Percentiles rank a stretch among this genome's conserved stretches.
phyloP scores from a whole-genome alignment of 495 filamentous ascomycete species.

The Acidomyces sp. region DNA sequence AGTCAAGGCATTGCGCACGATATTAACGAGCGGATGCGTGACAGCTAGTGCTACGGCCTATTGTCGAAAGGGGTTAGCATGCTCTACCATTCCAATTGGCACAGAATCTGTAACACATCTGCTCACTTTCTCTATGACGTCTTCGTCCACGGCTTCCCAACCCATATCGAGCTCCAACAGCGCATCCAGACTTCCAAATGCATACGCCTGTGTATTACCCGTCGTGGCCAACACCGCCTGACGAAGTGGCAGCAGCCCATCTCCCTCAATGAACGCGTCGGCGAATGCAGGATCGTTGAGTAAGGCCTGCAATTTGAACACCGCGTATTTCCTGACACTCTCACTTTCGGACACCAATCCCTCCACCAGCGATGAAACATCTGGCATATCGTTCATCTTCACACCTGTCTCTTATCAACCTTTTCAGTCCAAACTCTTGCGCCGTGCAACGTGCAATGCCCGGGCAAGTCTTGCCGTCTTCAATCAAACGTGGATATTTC shows the following conservation, averaged over 20 bases:
- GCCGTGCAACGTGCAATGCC: background rate
- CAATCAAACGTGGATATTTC: background rate
- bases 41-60: conserved; percentile 89
- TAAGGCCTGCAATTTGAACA: conserved; percentile 87
- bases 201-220: conserved; percentile 92
- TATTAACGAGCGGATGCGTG: conserved; percentile 91
- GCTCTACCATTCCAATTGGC: background rate
- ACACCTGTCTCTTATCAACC: background rate
- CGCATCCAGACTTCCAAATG: conserved; percentile 71
- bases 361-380: conserved; percentile 53
- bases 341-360: conserved; percentile 67
- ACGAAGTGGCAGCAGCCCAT: conserved; percentile 67
- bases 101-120: too few species aligned
- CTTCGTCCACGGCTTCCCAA: conserved; percentile 67
- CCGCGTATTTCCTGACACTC: conserved; percentile 94
- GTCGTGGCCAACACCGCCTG: conserved; percentile 68
- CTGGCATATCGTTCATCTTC: conserved; percentile 15
- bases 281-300: conserved; percentile 96
- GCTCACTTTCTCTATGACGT: conserved; percentile 54
- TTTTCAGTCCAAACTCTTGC: background rate
- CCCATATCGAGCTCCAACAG: conserved; percentile 93
- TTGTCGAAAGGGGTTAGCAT: too few species aligned
- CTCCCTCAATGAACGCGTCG: conserved; percentile 84
- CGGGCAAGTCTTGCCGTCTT: too few species aligned
- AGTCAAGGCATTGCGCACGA: conserved; percentile 89